A percentile compares a stretch with the other conserved stretches of the same genome.
Evolutionary conservation across 176 grass and related monocot species (phyloP).

Genomic region (Musa acuminata): DNA sequence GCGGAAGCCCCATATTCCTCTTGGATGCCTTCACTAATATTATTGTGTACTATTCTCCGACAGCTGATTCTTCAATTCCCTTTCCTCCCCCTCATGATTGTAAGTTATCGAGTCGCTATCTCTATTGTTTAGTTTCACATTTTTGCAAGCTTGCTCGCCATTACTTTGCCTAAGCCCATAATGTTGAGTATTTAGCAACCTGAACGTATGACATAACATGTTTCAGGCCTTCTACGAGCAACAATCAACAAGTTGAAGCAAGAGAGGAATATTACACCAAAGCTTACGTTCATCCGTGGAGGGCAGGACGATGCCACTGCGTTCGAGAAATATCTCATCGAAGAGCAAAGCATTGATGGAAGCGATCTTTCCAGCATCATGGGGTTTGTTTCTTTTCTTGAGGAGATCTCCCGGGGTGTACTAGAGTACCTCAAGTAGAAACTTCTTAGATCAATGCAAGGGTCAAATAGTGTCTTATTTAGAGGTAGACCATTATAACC

Average conservation of each 20-base stretch:
- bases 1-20: slow-evolving; percentile 87
- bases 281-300: slow-evolving; percentile 60
- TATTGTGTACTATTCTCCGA: slow-evolving; percentile 64
- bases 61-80: slow-evolving; percentile 63
- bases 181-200: too few species aligned
- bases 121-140: neutral
- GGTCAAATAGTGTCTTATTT: too few species aligned
- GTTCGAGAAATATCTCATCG: slow-evolving; percentile 84
- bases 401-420: slow-evolving; percentile 48
- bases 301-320: slow-evolving; percentile 54
- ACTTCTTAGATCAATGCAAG: neutral
- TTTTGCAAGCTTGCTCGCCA: neutral
- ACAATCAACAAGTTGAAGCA: slow-evolving; percentile 61
- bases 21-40: slow-evolving; percentile 87
- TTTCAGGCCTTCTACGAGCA: slow-evolving; percentile 63
- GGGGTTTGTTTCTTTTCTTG: slow-evolving; percentile 78
- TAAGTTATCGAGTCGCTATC: slow-evolving; percentile 30
- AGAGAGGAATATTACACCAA: slow-evolving; percentile 75
- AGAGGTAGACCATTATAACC: too few species aligned
- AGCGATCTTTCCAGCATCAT: slow-evolving; percentile 31
- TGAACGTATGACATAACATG: neutral
- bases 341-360: slow-evolving; percentile 82
- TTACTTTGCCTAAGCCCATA: neutral
- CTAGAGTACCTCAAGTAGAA: slow-evolving; percentile 51
- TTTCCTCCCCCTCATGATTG: slow-evolving; percentile 95